phyloP scores from a whole-genome alignment of 2,329 filamentous ascomycete genomes.

The Pseudogymnoascus sp. region DNA sequence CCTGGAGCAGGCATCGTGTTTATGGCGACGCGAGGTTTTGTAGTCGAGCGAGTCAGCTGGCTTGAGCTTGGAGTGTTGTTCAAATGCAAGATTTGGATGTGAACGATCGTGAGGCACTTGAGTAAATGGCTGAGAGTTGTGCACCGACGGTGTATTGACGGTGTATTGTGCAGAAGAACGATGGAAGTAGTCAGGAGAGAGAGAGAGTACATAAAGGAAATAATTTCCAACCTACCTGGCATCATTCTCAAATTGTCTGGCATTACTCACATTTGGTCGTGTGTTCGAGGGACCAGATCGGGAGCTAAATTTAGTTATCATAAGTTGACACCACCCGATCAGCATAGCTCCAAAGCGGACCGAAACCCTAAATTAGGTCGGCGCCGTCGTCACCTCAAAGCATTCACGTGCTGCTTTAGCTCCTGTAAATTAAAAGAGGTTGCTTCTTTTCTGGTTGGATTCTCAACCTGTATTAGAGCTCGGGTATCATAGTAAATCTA shows the following conservation, averaged over 20 bases:
- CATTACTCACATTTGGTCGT: neutral
- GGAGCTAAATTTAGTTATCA: slow-evolving; percentile 1
- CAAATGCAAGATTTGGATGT: neutral
- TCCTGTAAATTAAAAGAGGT: neutral
- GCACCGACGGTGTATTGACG: neutral
- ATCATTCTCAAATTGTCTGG: neutral
- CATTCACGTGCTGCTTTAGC: neutral
- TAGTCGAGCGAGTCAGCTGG: neutral
- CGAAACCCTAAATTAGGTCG: neutral
- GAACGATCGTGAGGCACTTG: neutral
- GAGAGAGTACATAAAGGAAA: neutral
- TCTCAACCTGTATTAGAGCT: slow-evolving; percentile 1
- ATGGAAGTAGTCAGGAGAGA: neutral
- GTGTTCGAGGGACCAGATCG: neutral
- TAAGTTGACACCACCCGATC: neutral
- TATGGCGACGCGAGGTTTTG: neutral
- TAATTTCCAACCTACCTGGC: neutral
- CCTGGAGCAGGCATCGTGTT: neutral
- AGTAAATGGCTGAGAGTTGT: neutral
- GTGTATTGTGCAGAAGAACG: neutral
- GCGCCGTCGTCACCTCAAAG: neutral
- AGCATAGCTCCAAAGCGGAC: neutral
- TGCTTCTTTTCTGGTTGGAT: neutral
- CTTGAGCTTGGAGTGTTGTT: neutral
- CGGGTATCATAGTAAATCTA: slow-evolving; percentile 5